These are phyloP conservation scores for Cystobasidium sp. DNA, from an alignment of 1,284 basidiomycete species.

Conservation along the genomic window DNA sequence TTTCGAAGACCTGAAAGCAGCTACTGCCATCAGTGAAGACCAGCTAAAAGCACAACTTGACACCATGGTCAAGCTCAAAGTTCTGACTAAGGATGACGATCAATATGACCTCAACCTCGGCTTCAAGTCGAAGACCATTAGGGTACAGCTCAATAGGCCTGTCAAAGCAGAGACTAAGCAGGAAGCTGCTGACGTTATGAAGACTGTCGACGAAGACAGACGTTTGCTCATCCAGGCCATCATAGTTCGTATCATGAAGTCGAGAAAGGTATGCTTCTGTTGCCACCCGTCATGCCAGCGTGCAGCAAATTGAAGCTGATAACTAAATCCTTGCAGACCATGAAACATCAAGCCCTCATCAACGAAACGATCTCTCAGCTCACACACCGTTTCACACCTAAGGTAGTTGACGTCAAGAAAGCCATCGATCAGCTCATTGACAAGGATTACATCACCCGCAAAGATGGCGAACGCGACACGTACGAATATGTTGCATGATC, in stretches of 20 bases:
- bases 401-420: slow-evolving; percentile 80
- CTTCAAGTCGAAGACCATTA: slow-evolving; percentile 97
- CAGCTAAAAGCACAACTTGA: slow-evolving; percentile 81
- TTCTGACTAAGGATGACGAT: slow-evolving; percentile 78
- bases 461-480: slow-evolving; percentile 43
- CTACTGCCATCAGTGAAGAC: slow-evolving; percentile 82
- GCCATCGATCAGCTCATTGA: slow-evolving; percentile 97
- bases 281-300: neutral
- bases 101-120: slow-evolving; percentile 92
- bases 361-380: slow-evolving; percentile 94
- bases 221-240: slow-evolving; percentile 84
- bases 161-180: slow-evolving; percentile 94
- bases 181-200: slow-evolving; percentile 86
- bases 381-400: slow-evolving; percentile 82
- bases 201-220: slow-evolving; percentile 95
- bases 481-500: slow-evolving; percentile 46
- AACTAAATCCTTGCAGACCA: slow-evolving; percentile 64
- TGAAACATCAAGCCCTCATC: slow-evolving; percentile 94
- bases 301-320: slow-evolving; percentile 3
- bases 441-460: slow-evolving; percentile 94
- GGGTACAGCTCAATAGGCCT: slow-evolving; percentile 89
- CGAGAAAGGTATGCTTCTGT: slow-evolving; percentile 65
- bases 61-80: slow-evolving; percentile 84
- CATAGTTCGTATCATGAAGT: slow-evolving; percentile 85
- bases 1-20: slow-evolving; percentile 76